Evolutionary conservation across 2,329 filamentous ascomycete genomes (phyloP).

Genomic region (Aplosporella prunicola): DNA sequence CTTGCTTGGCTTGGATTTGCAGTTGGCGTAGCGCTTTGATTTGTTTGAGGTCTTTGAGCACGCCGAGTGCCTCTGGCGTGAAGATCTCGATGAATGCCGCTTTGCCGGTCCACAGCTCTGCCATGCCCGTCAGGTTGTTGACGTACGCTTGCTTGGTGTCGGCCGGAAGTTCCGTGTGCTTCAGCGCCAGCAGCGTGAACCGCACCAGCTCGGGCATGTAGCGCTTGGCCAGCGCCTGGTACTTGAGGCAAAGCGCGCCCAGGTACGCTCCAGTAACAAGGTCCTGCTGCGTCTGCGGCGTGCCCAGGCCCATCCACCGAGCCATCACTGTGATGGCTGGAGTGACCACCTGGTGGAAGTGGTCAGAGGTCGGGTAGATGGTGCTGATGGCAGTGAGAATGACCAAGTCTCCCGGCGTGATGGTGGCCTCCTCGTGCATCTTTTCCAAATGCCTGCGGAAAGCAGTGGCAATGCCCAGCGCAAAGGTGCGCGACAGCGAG

Average conservation of each 20-base stretch:
- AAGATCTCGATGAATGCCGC: slow-evolving; percentile 74
- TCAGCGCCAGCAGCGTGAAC: slow-evolving; percentile 66
- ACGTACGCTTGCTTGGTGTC: slow-evolving; percentile 51
- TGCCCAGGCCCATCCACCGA: slow-evolving; percentile 71
- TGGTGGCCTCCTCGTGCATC: slow-evolving; percentile 45
- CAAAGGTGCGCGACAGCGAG: slow-evolving; percentile 79
- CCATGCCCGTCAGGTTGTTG: slow-evolving; percentile 56
- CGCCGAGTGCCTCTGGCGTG: slow-evolving; percentile 41
- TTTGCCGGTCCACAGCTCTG: slow-evolving; percentile 64
- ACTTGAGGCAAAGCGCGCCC: slow-evolving; percentile 69
- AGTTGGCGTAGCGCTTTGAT: slow-evolving; percentile 53
- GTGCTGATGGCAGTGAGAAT: slow-evolving; percentile 74
- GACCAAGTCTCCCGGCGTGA: slow-evolving; percentile 62
- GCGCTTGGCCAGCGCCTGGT: slow-evolving; percentile 72
- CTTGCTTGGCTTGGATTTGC: slow-evolving; percentile 49
- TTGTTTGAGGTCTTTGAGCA: slow-evolving; percentile 23
- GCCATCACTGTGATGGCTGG: slow-evolving; percentile 79
- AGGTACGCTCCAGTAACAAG: slow-evolving; percentile 68
- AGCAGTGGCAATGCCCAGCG: slow-evolving; percentile 63
- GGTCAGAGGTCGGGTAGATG: slow-evolving; percentile 90
- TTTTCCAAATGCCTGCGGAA: slow-evolving; percentile 64
- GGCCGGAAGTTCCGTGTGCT: slow-evolving; percentile 28
- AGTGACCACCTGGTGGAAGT: slow-evolving; percentile 92
- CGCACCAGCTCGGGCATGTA: slow-evolving; percentile 84
- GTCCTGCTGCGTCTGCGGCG: slow-evolving; percentile 55